These are phyloP conservation scores for Fusarium xylarioides DNA, from an alignment of 2,329 filamentous ascomycete genomes.

Conservation along the genomic window DNA sequence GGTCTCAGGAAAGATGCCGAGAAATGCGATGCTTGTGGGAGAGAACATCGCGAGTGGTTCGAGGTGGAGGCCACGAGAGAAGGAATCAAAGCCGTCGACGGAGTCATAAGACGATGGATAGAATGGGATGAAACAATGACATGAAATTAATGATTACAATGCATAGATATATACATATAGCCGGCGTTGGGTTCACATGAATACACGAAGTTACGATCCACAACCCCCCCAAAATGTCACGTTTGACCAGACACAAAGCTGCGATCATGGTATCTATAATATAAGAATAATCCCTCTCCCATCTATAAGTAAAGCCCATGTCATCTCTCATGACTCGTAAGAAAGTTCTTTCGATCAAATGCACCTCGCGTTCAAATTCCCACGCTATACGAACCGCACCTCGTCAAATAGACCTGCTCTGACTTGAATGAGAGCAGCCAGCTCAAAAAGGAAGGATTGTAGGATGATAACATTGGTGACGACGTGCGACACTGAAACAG, in stretches of 20 bases:
- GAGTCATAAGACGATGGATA: slow-evolving; percentile 85
- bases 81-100: slow-evolving; percentile 71
- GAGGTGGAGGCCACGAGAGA: slow-evolving; percentile 80
- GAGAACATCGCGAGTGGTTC: slow-evolving; percentile 94
- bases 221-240: slow-evolving; percentile 2
- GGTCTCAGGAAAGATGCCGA: slow-evolving; percentile 61
- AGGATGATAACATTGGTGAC: slow-evolving; percentile 82
- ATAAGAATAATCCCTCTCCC: slow-evolving; percentile 5
- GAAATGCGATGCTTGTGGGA: slow-evolving; percentile 80
- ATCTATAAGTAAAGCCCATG: slow-evolving; percentile 30
- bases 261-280: slow-evolving; percentile 22
- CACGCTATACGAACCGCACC: slow-evolving; percentile 64
- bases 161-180: slow-evolving; percentile 15
- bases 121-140: slow-evolving; percentile 74
- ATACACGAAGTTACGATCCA: slow-evolving; percentile 22
- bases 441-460: slow-evolving; percentile 81
- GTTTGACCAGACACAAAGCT: slow-evolving; percentile 14
- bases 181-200: slow-evolving; percentile 21
- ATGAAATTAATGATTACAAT: slow-evolving; percentile 25
- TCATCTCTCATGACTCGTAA: slow-evolving; percentile 42
- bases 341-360: slow-evolving; percentile 22
- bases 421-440: slow-evolving; percentile 78
- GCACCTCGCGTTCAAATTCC: background rate
- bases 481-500: slow-evolving; percentile 78
- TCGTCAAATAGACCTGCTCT: slow-evolving; percentile 80